Base-by-base conservation (phyloP, 2,329 filamentous ascomycete genomes). In the Cyclaneusma minus region DNA sequence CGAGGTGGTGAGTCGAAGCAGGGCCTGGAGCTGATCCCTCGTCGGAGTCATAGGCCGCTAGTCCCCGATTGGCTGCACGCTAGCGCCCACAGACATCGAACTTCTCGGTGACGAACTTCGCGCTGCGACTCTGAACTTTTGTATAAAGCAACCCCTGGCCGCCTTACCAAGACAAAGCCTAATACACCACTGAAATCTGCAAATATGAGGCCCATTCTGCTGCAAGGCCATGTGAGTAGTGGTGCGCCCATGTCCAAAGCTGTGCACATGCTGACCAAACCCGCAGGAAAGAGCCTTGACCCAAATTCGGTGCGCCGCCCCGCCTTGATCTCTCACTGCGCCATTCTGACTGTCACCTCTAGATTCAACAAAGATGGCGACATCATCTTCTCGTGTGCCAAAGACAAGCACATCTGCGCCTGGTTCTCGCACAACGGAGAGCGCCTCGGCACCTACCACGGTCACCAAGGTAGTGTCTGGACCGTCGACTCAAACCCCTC, bases 381-480 rank as follows among this genome's bases (percentile, higher is more conserved):
- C 52, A 70, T 95, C 41, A 75, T 95, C 52, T 94, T 95, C 65
- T 93, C 85, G 37, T 81, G 84, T 34, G 72, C 83, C 43, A 95
- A 95, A 62, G 87, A 95, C 58, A 87, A 94, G 60, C 72, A 91
- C 50, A 83, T 94, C 48, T 93, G 87, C 66, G 87, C 73, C 39
- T 98, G 89, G 89, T 95, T 73, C 60, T 78, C 84, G 39, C 84
- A 91, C 62, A 98, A 98, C 57, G 89, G 89, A 60, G 89, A 98
- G 66, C 80, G 89, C 47, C 69, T 95, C 47, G 89, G 89, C 48
- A 89, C 87, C 44, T 98, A 95, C 63, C 76, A 82, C 51, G 89
- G 89, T 54, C 89, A 98, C 60, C 79, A 91, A 56, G 89, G 89
- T 59, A 87, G 89, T 45, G 80, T 98, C 62, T 98, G 89, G 89